phyloP scores from a whole-genome alignment of 2,329 filamentous ascomycete genomes.

The Alternaria dauci region DNA sequence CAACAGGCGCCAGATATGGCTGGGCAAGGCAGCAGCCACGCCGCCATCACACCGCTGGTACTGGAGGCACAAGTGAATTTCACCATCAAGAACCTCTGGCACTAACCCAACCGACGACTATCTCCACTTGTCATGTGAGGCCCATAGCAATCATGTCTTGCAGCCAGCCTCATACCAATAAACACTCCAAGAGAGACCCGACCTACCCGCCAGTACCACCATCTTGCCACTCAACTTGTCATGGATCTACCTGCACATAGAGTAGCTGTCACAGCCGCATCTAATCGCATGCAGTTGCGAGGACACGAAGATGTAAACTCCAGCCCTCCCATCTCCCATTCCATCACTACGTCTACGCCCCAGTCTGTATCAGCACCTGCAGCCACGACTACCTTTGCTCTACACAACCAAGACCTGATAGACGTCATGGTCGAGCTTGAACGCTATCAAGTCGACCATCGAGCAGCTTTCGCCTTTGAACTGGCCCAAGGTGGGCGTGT shows the following conservation, averaged over 20 bases:
- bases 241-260: background rate
- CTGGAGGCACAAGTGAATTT: background rate
- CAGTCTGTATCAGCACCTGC: no score
- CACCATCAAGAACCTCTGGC: background rate
- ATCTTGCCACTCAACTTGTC: background rate
- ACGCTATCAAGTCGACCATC: slow-evolving; percentile 7
- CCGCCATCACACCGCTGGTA: background rate
- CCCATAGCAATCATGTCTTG: background rate
- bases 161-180: background rate
- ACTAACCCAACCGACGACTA: background rate
- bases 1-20: background rate
- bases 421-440: slow-evolving; percentile 23
- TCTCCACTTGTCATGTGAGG: background rate
- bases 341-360: background rate
- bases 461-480: background rate
- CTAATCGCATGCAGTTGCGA: slow-evolving; percentile 2
- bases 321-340: background rate
- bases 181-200: background rate
- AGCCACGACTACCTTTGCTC: background rate
- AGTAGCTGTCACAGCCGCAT: background rate
- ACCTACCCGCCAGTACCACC: background rate
- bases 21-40: background rate
- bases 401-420: slow-evolving; percentile 18
- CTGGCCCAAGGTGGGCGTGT: slow-evolving; percentile 6
- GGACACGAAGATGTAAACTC: background rate